Evolutionary conservation across 106 monocot species (phyloP), one percentile per base, ranked within the genome.

Genomic region (Dendrobium huoshanense): DNA sequence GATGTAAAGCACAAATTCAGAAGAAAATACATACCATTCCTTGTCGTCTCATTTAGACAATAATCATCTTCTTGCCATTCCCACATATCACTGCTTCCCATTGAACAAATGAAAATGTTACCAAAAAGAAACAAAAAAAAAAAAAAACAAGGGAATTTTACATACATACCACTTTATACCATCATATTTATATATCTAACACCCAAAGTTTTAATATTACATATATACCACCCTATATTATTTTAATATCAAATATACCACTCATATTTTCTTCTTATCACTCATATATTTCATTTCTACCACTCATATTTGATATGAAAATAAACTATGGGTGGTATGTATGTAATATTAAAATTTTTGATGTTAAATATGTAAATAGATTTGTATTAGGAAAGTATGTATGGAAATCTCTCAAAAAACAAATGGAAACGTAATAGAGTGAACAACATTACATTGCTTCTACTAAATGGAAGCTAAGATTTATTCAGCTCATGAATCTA

Each of bases 21-120:
- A 72, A 64, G 17, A 48, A 45, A 47, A 48, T 56, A 82, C 45
- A 68, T 83, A 96, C 93, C 88, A 76, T 83, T 67, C 16, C 70
- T 44, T 49, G 87, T 37, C 48, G 74, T 70, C 74, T 18, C 67
- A 40, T 88, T 83, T 79, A 91, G 68, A 77, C 40, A 81, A 55
- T 87, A 87, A 13, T 92, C 93, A 67, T 88, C 90, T 29, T 83
- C 88, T 85, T 78, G 87, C 91, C 88, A 93, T 54, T 83, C 87
- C 90, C 87, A 96, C 72, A 84, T 80, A 42, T 89, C 96, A 87
- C 92, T 88, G 86, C 79, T 78, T 78, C 27, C 5, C 44, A 29
- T 75, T 75, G 48, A 45, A 0, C 9, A 76, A 76, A 45, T 13
- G 74, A 74, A 20, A 19, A n/a, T 7, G n/a, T 74, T 15, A 42